phyloP scores from a whole-genome alignment of 495 filamentous ascomycete species.

The Aspergillus affinis region DNA sequence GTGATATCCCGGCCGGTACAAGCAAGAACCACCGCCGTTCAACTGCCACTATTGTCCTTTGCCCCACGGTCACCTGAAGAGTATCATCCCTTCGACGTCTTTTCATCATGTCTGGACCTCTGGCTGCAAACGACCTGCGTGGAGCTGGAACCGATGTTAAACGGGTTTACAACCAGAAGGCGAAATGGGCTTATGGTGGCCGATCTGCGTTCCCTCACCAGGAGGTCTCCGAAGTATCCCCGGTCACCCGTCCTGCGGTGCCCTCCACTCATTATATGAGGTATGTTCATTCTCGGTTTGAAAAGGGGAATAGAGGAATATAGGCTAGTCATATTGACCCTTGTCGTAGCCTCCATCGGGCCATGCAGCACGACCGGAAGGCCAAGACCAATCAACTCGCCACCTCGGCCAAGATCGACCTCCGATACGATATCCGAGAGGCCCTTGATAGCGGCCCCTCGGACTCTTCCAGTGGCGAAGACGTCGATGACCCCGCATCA shows the following conservation, averaged over 20 bases:
- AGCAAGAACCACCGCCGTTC: not conserved
- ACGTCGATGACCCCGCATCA: conserved; percentile 33
- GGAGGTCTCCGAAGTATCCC: conserved; percentile 11
- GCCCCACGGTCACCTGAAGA: not conserved
- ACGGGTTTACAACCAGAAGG: conserved; percentile 51
- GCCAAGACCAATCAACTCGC: conserved; percentile 30
- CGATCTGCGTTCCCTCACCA: conserved; percentile 15
- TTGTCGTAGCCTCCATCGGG: conserved; percentile 4
- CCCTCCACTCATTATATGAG: conserved; percentile 16
- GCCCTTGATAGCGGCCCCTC: conserved; percentile 28
- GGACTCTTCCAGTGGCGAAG: conserved; percentile 39
- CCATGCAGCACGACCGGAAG: conserved; percentile 29
- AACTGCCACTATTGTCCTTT: not conserved
- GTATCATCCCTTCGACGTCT: not conserved
- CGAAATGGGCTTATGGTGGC: conserved; percentile 54
- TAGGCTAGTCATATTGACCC: conserved; percentile 11
- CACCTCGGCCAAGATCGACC: conserved; percentile 33
- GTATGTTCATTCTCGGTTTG: conserved; percentile 12
- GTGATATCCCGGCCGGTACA: not conserved
- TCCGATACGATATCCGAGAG: conserved; percentile 36
- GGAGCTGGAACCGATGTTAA: conserved; percentile 33
- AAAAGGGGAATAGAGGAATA: not conserved
- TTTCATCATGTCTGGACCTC: conserved; percentile 18
- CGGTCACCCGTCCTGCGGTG: conserved; percentile 32
- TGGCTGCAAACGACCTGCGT: conserved; percentile 22